Evolutionary conservation across 2,329 filamentous ascomycete species (phyloP).

Genomic region (Aspergillus niger): DNA sequence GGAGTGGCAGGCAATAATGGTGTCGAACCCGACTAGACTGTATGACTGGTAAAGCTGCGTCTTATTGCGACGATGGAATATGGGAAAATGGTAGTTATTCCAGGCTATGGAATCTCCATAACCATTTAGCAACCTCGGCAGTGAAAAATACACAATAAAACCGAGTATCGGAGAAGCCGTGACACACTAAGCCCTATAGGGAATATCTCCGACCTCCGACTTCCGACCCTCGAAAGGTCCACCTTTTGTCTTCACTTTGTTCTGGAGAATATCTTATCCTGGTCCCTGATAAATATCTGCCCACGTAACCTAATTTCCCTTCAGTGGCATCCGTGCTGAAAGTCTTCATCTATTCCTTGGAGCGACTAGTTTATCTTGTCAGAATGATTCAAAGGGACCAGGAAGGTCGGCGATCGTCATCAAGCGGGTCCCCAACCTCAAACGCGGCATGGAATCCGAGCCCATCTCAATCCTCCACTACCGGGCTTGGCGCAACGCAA

Average conservation of each 20-base stretch:
- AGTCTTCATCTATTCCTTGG: too few species aligned
- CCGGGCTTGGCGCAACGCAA: constrained; percentile 7
- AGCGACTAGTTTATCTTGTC: too few species aligned
- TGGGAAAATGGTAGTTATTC: not conserved
- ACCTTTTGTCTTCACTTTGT: not conserved
- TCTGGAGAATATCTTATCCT: not conserved
- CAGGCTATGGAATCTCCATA: not conserved
- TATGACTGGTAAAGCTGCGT: constrained; percentile 10
- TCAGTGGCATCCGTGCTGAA: not conserved
- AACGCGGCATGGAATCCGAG: not conserved
- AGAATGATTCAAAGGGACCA: not conserved
- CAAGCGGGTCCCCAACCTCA: not conserved
- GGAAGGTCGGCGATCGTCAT: not conserved
- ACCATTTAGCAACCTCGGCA: too few species aligned
- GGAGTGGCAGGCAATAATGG: constrained; percentile 29
- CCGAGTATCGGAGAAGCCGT: not conserved
- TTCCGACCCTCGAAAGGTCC: not conserved
- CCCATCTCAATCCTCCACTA: not conserved
- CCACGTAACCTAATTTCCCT: not conserved
- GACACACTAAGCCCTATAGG: not conserved
- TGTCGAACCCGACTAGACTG: constrained; percentile 22
- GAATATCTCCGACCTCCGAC: not conserved
- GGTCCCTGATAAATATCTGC: not conserved
- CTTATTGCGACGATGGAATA: not conserved
- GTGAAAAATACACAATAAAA: too few species aligned